These are phyloP conservation scores for Candolleomyces efflorescens DNA, from an alignment of 768 basidiomycete genomes.

Conservation along the genomic window DNA sequence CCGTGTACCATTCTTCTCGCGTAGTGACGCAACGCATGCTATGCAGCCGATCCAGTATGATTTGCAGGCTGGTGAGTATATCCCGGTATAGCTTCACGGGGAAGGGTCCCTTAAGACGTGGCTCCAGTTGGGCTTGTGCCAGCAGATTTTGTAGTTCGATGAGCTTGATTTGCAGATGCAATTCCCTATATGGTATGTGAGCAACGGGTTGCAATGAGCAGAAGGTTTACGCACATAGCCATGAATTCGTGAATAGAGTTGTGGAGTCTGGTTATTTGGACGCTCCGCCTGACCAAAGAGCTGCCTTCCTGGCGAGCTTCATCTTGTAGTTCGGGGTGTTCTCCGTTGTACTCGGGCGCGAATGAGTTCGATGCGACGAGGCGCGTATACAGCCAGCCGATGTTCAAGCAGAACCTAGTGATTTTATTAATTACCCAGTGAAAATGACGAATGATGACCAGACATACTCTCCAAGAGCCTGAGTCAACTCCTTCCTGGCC, in stretches of 20 bases:
- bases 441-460: slow-evolving; percentile 3
- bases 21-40: slow-evolving; percentile 98
- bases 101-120: slow-evolving; percentile 93
- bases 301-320: slow-evolving; percentile 20
- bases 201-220: not conserved
- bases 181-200: slow-evolving; percentile 59
- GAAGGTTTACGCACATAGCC: slow-evolving; percentile 64
- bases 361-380: slow-evolving; percentile 86
- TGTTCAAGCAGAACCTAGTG: slow-evolving; percentile 82
- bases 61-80: slow-evolving; percentile 77
- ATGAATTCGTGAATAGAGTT: slow-evolving; percentile 82
- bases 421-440: not conserved
- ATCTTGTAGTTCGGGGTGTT: slow-evolving; percentile 19
- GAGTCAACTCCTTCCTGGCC: slow-evolving; percentile 82
- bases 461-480: slow-evolving; percentile 77
- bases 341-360: slow-evolving; percentile 41
- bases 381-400: slow-evolving; percentile 93
- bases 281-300: slow-evolving; percentile 26
- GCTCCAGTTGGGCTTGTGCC: slow-evolving; percentile 87
- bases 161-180: slow-evolving; percentile 89
- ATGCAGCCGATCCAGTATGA: slow-evolving; percentile 84
- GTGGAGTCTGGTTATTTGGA: slow-evolving; percentile 41
- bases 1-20: slow-evolving; percentile 89
- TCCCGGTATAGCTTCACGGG: slow-evolving; percentile 82
- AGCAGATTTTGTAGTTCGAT: slow-evolving; percentile 84